Evolutionary conservation across 2,329 filamentous ascomycete genomes (phyloP).

Genomic region (Trichoderma guizhouense): DNA sequence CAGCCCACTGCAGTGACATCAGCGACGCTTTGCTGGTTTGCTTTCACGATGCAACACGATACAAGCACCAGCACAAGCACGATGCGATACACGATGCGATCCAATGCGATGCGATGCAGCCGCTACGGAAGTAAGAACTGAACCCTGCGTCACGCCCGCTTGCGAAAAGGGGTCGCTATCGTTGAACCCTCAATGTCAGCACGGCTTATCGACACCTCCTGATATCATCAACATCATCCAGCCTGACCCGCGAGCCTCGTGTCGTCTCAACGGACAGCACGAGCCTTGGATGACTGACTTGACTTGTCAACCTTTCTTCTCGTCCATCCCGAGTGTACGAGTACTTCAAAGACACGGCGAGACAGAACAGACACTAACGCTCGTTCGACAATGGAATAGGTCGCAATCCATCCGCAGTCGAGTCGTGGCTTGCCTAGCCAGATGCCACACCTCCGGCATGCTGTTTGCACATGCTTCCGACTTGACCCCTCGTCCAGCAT

Average conservation of each 20-base stretch:
- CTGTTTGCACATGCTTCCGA: background rate
- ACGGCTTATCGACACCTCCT: background rate
- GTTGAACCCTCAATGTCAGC: background rate
- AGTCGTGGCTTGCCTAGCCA: background rate
- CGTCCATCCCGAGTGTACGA: background rate
- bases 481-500: background rate
- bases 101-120: background rate
- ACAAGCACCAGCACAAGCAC: background rate
- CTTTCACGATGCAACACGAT: background rate
- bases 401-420: background rate
- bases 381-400: background rate
- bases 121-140: background rate
- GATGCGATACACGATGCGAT: background rate
- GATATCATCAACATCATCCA: conserved; percentile 3
- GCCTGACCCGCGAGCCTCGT: background rate
- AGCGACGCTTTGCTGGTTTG: background rate
- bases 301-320: background rate
- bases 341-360: too few relatives aligned
- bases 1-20: conserved; percentile 12
- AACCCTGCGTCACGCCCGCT: background rate
- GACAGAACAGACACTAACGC: background rate
- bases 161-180: background rate
- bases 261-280: background rate
- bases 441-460: background rate
- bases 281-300: background rate